Conservation (phyloP, 148 eudicot species). For the Pouteria glomerata region DNA sequence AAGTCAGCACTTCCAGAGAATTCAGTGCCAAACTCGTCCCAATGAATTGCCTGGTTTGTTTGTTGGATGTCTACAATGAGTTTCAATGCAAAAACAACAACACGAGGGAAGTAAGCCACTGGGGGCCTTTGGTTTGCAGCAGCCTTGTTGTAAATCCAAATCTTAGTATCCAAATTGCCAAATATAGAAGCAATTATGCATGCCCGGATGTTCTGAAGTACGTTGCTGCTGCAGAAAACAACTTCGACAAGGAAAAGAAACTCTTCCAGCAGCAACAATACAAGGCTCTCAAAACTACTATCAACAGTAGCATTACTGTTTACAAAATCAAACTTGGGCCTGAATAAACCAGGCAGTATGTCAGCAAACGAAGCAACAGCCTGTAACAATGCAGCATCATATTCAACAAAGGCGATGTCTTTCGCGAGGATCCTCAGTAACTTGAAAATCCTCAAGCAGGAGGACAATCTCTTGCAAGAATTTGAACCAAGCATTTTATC, state of each 20-base stretch:
- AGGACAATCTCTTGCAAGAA: slow-evolving; percentile 52
- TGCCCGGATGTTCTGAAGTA: slow-evolving; percentile 64
- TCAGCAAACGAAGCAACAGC: slow-evolving; percentile 61
- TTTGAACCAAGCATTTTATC: slow-evolving; percentile 37
- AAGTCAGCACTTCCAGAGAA: slow-evolving; percentile 25
- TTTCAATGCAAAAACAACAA: slow-evolving; percentile 58
- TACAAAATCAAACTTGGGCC: slow-evolving; percentile 56
- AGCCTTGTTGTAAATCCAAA: slow-evolving; percentile 58
- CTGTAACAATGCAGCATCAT: slow-evolving; percentile 48
- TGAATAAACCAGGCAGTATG: slow-evolving; percentile 57
- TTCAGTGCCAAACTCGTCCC: slow-evolving; percentile 34
- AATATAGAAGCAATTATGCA: slow-evolving; percentile 64
- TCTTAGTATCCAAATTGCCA: slow-evolving; percentile 45
- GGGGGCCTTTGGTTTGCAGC: slow-evolving; percentile 54
- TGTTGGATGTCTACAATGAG: slow-evolving; percentile 61
- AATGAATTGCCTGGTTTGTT: slow-evolving; percentile 28
- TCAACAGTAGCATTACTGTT: slow-evolving; percentile 45
- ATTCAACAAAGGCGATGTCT: slow-evolving; percentile 46
- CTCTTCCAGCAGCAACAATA: slow-evolving; percentile 63
- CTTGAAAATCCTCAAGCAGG: slow-evolving; percentile 59
- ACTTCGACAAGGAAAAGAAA: slow-evolving; percentile 63
- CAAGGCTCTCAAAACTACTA: slow-evolving; percentile 51
- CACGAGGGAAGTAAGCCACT: slow-evolving; percentile 71
- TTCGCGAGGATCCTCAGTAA: slow-evolving; percentile 55
- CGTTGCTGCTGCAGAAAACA: slow-evolving; percentile 43